Evolutionary conservation across 805 yeast species (phyloP), one percentile per base, ranked within the genome.

Genomic region (Sungouiozyma intestinalis): DNA sequence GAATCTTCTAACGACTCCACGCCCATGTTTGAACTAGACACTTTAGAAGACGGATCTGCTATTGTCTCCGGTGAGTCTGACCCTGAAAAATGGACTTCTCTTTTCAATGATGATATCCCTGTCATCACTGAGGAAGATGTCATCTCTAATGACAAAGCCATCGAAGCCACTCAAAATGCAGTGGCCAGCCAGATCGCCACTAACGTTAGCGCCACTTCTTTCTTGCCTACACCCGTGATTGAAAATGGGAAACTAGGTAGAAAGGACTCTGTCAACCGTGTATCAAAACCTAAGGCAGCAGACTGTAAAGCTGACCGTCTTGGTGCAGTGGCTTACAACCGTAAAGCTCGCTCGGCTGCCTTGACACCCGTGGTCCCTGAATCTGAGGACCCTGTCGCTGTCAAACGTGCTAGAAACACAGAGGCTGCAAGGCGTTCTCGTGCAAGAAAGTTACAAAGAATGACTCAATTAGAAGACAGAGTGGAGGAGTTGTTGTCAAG

Each of bases 351-450:
- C 54, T 48, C 74, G 21, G 65, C 68, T 45, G 94, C 94, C 7
- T 71, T 86, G 62, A 68, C 72, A 51, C 94, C 94, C 8, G 72
- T 87, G 43, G 73, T 74, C 38, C 71, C 75, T 27, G 74, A 72
- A 36, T 60, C 68, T 19, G 65, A 60, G 39, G 95, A 87, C 62
- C 76, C 81, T n/a, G 74, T 73, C 44, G 76, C 85, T 37, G 62
- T 83, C 54, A 90, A 90, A 69, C 80, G 97, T 61, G 97, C 97
- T 7, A 80, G 90, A 65, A 90, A 92, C 73, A 90, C 79, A 39
- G 95, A 87, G 60, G 97, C 97, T 51, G 97, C 97, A 6, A 79
- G 97, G 64, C 77, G 96, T 58, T 86, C 95, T 20, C 73, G 97
- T 57, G 96, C 96, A 18, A 78, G 95, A 62, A 86, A 88, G 65